Conservation (phyloP, 208 protist species). For the Trypanosoma grayi region DNA sequence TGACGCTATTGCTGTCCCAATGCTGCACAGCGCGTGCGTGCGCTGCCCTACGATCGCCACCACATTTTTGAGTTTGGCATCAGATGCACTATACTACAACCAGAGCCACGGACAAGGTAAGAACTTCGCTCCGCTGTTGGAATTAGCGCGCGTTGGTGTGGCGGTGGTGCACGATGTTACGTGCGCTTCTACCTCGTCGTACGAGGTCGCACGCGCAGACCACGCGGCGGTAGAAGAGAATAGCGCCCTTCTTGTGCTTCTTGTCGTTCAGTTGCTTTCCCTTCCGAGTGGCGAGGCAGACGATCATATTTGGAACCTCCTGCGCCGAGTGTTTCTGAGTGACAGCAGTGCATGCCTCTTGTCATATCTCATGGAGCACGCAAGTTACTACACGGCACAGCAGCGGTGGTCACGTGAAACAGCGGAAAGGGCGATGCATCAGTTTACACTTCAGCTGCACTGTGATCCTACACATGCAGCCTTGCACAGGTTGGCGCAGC, state of each 20-base stretch:
- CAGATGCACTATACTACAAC: constrained; percentile 54
- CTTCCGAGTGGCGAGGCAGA: neutral
- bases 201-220: constrained; percentile 4
- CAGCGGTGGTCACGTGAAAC: constrained; percentile 12
- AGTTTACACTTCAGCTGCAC: neutral
- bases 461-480: constrained; percentile 9
- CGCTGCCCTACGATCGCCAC: constrained; percentile 59
- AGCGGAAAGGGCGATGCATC: neutral
- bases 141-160: constrained; percentile 8
- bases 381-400: constrained; percentile 11
- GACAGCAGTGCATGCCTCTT: neutral
- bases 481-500: constrained; percentile 1
- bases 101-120: neutral
- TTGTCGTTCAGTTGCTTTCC: constrained; percentile 5
- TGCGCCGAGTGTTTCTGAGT: constrained; percentile 8
- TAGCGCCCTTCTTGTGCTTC: constrained; percentile 10
- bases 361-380: constrained; percentile 16
- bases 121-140: neutral
- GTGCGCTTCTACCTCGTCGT: constrained; percentile 4
- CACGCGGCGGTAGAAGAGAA: constrained; percentile 9
- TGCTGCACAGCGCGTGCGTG: constrained; percentile 24
- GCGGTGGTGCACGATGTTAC: neutral
- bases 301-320: constrained; percentile 2
- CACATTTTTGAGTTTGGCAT: constrained; percentile 44
- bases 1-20: constrained; percentile 5